These are phyloP conservation scores for Komagataella pastoris DNA, from an alignment of 805 yeast genomes.

Conservation along the genomic window DNA sequence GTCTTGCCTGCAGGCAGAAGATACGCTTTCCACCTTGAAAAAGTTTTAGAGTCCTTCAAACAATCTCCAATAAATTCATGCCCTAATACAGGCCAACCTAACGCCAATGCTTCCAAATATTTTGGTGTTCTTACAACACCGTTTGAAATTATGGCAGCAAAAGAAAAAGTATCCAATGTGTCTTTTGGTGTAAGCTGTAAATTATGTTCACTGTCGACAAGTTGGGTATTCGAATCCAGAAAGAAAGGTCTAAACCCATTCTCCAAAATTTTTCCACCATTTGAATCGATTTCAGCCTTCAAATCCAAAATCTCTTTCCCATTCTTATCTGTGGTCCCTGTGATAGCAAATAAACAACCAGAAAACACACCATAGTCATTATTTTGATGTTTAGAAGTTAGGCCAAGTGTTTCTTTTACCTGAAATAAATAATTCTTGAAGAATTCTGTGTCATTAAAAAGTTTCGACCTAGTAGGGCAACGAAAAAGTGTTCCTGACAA, in stretches of 20 bases:
- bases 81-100: slow-evolving; percentile 80
- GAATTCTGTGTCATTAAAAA: slow-evolving; percentile 7
- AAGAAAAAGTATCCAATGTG: slow-evolving; percentile 18
- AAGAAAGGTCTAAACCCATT: slow-evolving; percentile 21
- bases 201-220: slow-evolving; percentile 5
- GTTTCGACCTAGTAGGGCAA: slow-evolving; percentile 1
- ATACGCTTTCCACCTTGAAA: slow-evolving; percentile 35
- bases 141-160: slow-evolving; percentile 56
- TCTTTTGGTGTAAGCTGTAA: background rate
- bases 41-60: slow-evolving; percentile 13
- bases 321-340: background rate
- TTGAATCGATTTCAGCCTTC: background rate
- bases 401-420: background rate
- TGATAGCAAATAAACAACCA: slow-evolving; percentile 1
- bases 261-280: slow-evolving; percentile 21
- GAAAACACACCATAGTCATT: background rate
- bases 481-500: background rate
- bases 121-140: slow-evolving; percentile 54
- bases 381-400: background rate
- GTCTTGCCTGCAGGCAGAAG: slow-evolving; percentile 67
- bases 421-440: slow-evolving; percentile 5
- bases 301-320: background rate
- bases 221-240: slow-evolving; percentile 1
- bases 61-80: slow-evolving; percentile 42
- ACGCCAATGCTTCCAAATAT: slow-evolving; percentile 60